Evolutionary conservation across 2,329 filamentous ascomycete genomes (phyloP), one percentile per base, ranked within the genome.

Genomic region (Penicillium sp.): DNA sequence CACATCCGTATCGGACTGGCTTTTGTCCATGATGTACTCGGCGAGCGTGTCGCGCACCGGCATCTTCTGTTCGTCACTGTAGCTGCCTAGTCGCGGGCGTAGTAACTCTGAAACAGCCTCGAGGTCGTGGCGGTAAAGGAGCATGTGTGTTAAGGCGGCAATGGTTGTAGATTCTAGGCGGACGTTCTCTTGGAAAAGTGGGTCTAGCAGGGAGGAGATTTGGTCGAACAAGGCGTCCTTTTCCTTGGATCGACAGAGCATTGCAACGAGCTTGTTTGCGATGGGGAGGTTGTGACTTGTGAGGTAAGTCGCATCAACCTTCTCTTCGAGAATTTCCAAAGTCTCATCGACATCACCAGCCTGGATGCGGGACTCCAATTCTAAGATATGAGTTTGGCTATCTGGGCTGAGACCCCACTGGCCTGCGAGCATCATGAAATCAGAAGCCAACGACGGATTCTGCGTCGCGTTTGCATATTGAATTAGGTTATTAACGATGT

Each of bases 41-140:
- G 88, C 76, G 49, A 97, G 84, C 0, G 83, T 82, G 12, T 84
- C 78, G 28, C 86, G 82, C 36, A 96, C 85, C 31, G 82, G 72
- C 8, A 79, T 79, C 57, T 91, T 85, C 69, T 95, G 88, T 12
- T 82, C 78, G 5, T 62, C 55, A 31, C 71, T 69, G 48, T 73
- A 75, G 16, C 63, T 64, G 14, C 72, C 70, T 33, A 76, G 58
- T 25, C 86, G 80, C 43, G 89, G 88, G 25, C 91, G 90, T 16
- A 97, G 82, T 0, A 95, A 82, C 68, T 96, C 90, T 59, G 91
- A 88, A 5, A 91, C 86, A 58, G 95, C 91, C 60, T 87, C 85
- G 41, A 86, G 81, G 68, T 96, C 89, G 65, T 90, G 88, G 38
- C 88, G 85, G 58, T 84, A 82, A 11, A 97, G 80, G 62, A 96